Conservation (phyloP, 371 early-diverging fungal species). For the Cokeromyces recurvatus region DNA sequence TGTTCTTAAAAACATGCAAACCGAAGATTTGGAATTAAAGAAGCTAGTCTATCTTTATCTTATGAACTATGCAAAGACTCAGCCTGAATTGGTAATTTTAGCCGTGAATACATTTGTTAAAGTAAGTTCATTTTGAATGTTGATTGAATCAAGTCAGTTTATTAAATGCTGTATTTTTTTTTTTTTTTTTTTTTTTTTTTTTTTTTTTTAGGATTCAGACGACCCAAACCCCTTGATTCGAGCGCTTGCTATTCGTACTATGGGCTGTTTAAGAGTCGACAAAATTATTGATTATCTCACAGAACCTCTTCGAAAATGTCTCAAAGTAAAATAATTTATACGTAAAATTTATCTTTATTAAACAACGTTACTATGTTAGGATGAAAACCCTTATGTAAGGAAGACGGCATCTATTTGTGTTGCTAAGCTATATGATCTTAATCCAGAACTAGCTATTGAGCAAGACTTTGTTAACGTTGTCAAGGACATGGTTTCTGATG, state of each 20-base stretch:
- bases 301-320: conserved; percentile 83
- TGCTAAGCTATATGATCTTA: conserved; percentile 84
- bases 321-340: conserved; percentile 30
- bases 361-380: not conserved
- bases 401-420: conserved; percentile 42
- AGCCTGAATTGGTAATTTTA: conserved; percentile 96
- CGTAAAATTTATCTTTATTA: not conserved
- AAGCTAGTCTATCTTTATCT: conserved; percentile 91
- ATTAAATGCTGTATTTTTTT: too few species aligned
- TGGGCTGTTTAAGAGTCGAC: conserved; percentile 94
- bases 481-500: conserved; percentile 86
- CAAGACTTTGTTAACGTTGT: conserved; percentile 83
- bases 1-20: conserved; percentile 98
- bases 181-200: too few species aligned
- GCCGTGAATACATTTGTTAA: conserved; percentile 97
- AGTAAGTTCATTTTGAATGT: too few species aligned
- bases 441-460: conserved; percentile 67
- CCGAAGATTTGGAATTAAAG: conserved; percentile 94
- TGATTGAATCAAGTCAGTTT: too few species aligned
- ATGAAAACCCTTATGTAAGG: conserved; percentile 23
- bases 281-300: conserved; percentile 85
- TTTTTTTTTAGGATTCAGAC: conserved; percentile 78
- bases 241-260: conserved; percentile 95
- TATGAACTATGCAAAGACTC: conserved; percentile 92
- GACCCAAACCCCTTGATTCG: conserved; percentile 92